A percentile compares a stretch with the other conserved stretches of the same genome.
phyloP scores from a whole-genome alignment of 179 eudicot species.

The Carnegiea gigantea region DNA sequence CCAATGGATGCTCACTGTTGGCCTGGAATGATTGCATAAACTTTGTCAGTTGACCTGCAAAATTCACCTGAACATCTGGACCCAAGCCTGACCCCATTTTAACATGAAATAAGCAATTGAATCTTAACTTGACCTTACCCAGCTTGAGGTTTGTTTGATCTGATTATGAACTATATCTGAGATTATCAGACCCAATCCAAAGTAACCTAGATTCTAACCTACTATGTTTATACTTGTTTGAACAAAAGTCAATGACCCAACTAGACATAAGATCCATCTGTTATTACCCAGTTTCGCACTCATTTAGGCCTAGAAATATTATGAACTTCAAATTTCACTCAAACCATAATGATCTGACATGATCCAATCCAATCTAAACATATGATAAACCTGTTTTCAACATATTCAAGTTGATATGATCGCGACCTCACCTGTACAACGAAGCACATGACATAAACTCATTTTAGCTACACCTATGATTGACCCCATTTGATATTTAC shows the following conservation, averaged over 20 bases:
- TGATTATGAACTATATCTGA: background rate
- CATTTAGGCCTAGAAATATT: background rate
- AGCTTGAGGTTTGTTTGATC: no score
- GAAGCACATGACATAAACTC: background rate
- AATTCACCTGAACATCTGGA: no score
- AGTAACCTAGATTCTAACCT: background rate
- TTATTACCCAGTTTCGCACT: no score
- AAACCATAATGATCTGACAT: background rate
- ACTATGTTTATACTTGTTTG: background rate
- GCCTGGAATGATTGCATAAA: slow-evolving; percentile 34
- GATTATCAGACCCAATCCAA: background rate
- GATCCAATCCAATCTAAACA: background rate
- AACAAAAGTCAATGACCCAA: no score
- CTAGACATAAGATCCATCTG: no score
- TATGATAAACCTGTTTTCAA: background rate
- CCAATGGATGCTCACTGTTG: slow-evolving; percentile 94
- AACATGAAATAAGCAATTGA: no score
- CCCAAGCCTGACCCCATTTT: background rate
- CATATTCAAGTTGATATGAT: background rate
- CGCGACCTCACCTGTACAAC: no score
- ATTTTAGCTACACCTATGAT: no score
- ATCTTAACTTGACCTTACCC: no score
- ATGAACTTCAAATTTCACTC: background rate
- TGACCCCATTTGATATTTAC: no score
- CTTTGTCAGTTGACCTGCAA: background rate